phyloP scores from a whole-genome alignment of 2,329 filamentous ascomycete species.

The Monosporascus sp. region DNA sequence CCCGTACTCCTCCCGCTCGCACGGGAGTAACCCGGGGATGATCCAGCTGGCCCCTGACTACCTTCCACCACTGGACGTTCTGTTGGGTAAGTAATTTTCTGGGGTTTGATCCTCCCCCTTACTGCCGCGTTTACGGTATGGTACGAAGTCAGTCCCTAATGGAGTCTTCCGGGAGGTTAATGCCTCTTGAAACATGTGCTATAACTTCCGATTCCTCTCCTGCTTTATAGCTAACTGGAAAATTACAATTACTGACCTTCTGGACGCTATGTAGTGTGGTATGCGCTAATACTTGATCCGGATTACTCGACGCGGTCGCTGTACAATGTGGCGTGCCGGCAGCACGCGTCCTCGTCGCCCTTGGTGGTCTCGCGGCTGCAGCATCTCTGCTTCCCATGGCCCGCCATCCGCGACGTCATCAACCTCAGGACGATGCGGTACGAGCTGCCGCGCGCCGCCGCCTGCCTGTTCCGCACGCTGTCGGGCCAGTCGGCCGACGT shows the following conservation, averaged over 20 bases:
- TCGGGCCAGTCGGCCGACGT: slow-evolving; percentile 3
- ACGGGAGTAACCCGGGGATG: not conserved
- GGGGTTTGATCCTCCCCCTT: no score
- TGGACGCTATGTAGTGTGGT: not conserved
- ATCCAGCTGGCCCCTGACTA: slow-evolving; percentile 4
- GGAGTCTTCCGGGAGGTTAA: no score
- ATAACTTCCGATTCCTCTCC: no score
- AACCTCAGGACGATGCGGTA: slow-evolving; percentile 1
- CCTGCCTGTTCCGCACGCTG: slow-evolving; percentile 2
- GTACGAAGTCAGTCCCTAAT: no score
- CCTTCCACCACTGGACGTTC: slow-evolving; percentile 4
- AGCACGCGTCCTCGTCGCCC: not conserved
- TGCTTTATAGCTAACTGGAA: no score
- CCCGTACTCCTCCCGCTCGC: not conserved
- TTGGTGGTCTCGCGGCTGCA: slow-evolving; percentile 2
- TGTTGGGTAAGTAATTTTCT: not conserved
- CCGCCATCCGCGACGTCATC: slow-evolving; percentile 4
- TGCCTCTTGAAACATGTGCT: no score
- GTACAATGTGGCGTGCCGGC: not conserved
- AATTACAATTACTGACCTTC: no score
- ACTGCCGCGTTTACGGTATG: no score
- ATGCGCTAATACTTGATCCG: not conserved
- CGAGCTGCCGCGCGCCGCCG: slow-evolving; percentile 3
- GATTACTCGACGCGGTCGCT: no score
- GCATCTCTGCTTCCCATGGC: slow-evolving; percentile 6